phyloP scores from a whole-genome alignment of 257 asterid species.

The Haberlea rhodopensis region DNA sequence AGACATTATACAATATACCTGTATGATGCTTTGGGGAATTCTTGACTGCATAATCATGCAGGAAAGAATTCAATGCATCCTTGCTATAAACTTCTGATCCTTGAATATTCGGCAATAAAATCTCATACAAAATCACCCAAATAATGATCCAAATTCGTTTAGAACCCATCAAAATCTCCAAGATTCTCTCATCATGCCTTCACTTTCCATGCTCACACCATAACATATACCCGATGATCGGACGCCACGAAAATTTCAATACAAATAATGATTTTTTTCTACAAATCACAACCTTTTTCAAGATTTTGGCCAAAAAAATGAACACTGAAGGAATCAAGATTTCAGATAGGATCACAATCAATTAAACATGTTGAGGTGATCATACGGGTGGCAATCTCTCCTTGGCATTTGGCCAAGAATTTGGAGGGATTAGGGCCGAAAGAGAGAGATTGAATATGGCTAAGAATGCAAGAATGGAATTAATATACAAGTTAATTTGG shows the following conservation, averaged over 20 bases:
- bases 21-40: slow-evolving; percentile 35
- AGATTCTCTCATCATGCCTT: slow-evolving; percentile 28
- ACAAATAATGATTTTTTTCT: slow-evolving; percentile 2
- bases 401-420: slow-evolving; percentile 31
- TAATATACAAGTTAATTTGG: too few relatives aligned
- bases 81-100: slow-evolving; percentile 32
- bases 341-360: slow-evolving; percentile 13
- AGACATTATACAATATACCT: slow-evolving; percentile 48
- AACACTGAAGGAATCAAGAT: slow-evolving; percentile 9
- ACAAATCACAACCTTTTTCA: background rate
- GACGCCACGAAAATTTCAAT: slow-evolving; percentile 1
- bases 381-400: slow-evolving; percentile 26
- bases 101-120: slow-evolving; percentile 26
- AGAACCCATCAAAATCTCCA: slow-evolving; percentile 56
- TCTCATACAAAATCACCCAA: slow-evolving; percentile 29
- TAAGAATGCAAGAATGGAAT: slow-evolving; percentile 23
- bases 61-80: slow-evolving; percentile 50
- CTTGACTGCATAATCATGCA: slow-evolving; percentile 44
- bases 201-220: background rate
- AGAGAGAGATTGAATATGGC: slow-evolving; percentile 35
- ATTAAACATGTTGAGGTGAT: slow-evolving; percentile 10
- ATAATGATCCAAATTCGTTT: slow-evolving; percentile 25
- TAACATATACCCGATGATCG: slow-evolving; percentile 20
- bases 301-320: background rate
- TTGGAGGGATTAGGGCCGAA: slow-evolving; percentile 36